Evolutionary conservation across 2,329 filamentous ascomycete genomes (phyloP).

Genomic region (Leptosphaerulina australis): DNA sequence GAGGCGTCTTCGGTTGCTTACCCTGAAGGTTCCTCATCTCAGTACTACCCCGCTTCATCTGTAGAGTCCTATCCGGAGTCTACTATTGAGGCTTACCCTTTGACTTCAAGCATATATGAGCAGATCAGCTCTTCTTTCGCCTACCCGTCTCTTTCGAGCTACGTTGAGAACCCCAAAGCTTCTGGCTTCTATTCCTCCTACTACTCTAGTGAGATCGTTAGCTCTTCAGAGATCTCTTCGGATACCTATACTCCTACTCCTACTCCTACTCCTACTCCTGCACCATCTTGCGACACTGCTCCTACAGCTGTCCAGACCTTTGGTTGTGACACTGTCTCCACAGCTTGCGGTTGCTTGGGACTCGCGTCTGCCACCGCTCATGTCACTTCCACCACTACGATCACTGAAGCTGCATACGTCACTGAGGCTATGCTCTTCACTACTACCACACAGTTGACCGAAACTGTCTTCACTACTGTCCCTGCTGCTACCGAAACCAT

Average conservation of each 20-base stretch:
- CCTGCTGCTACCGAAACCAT: slow-evolving; percentile 7
- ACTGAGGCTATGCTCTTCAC: slow-evolving; percentile 12
- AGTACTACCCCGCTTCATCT: neutral
- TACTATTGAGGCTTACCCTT: slow-evolving; percentile 5
- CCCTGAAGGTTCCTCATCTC: neutral
- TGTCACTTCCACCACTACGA: slow-evolving; percentile 6
- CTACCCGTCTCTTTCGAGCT: slow-evolving; percentile 8
- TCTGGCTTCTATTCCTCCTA: neutral
- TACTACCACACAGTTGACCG: slow-evolving; percentile 6
- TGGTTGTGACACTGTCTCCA: slow-evolving; percentile 9
- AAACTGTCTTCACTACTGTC: slow-evolving; percentile 9
- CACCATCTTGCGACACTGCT: slow-evolving; percentile 16
- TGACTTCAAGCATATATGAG: slow-evolving; percentile 16
- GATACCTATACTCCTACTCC: slow-evolving; percentile 7
- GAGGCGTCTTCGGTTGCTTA: slow-evolving; percentile 9
- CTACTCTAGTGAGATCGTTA: slow-evolving; percentile 5
- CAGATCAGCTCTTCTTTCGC: slow-evolving; percentile 12
- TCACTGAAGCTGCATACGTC: slow-evolving; percentile 6
- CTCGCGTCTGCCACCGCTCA: slow-evolving; percentile 16
- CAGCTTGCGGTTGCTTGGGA: slow-evolving; percentile 19
- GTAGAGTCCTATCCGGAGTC: neutral
- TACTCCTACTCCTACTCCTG: slow-evolving; percentile 10
- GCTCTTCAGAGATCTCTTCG: slow-evolving; percentile 5
- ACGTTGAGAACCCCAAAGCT: neutral
- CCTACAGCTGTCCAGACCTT: slow-evolving; percentile 15